A percentile compares a stretch with the other conserved stretches of the same genome.
These are phyloP conservation scores for Rosa lucieae DNA, from an alignment of 306 rosid genomes.

Conservation along the genomic window DNA sequence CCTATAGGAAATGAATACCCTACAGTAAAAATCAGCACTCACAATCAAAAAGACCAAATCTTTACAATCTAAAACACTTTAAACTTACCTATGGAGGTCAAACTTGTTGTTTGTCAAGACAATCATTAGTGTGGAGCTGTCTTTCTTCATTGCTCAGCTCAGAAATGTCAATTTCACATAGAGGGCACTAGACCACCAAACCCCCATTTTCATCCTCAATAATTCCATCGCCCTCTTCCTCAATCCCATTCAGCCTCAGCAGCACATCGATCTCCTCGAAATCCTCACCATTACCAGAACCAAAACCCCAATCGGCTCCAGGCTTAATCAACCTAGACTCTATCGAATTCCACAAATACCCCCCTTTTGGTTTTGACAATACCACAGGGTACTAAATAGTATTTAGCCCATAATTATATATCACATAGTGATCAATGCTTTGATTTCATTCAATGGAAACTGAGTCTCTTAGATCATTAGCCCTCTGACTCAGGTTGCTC, in stretches of 20 bases:
- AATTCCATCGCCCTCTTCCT: constrained; percentile 17
- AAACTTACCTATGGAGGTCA: constrained; percentile 45
- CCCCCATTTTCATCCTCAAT: constrained; percentile 22
- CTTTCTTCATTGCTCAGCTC: constrained; percentile 56
- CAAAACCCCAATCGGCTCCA: constrained; percentile 21
- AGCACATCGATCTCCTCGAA: constrained; percentile 49
- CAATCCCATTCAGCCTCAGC: constrained; percentile 41
- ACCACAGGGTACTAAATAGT: no score
- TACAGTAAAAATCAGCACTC: background rate
- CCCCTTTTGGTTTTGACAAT: constrained; percentile 7
- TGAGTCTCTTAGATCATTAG: no score
- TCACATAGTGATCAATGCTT: no score
- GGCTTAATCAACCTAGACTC: constrained; percentile 60
- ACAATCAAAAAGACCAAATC: background rate
- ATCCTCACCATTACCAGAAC: constrained; percentile 9
- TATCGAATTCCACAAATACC: constrained; percentile 55
- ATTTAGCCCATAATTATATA: no score
- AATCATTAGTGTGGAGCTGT: constrained; percentile 63
- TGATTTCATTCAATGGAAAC: no score
- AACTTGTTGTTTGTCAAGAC: constrained; percentile 57
- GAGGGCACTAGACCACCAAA: constrained; percentile 52
- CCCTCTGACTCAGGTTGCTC: no score
- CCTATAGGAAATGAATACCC: background rate
- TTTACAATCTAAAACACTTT: background rate
- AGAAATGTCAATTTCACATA: constrained; percentile 76